Percentiles rank a stretch among this genome's conserved stretches.
Evolutionary conservation across 768 basidiomycete genomes (phyloP).

Genomic region (Cyclocybe aegerita): DNA sequence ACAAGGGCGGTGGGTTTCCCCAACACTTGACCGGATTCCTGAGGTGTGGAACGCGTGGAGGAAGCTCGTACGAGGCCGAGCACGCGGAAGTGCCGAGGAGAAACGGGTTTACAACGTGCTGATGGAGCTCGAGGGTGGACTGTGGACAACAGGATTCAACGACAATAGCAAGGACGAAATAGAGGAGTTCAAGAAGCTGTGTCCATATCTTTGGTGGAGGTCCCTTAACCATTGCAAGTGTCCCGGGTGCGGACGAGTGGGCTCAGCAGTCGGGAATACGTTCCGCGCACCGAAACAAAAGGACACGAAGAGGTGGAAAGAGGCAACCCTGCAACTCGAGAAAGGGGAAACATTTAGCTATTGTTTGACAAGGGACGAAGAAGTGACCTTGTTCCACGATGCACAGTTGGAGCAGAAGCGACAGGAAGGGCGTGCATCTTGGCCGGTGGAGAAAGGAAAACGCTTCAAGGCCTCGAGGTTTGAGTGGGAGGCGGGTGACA

Average conservation of each 20-base stretch:
- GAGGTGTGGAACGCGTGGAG: too few relatives aligned
- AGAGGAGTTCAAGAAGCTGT: not conserved
- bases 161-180: not conserved
- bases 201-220: not conserved
- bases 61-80: too few relatives aligned
- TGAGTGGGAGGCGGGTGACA: not conserved
- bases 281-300: not conserved
- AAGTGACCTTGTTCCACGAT: not conserved
- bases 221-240: not conserved
- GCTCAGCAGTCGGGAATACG: not conserved
- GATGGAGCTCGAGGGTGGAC: too few relatives aligned
- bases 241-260: not conserved
- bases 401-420: not conserved
- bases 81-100: too few relatives aligned
- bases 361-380: not conserved
- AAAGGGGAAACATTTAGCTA: not conserved
- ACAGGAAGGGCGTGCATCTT: not conserved
- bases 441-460: not conserved
- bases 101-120: too few relatives aligned
- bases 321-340: not conserved
- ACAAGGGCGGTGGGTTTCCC: too few relatives aligned
- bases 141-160: too few relatives aligned
- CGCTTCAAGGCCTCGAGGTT: not conserved
- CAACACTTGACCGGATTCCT: too few relatives aligned
- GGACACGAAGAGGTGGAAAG: not conserved